Evolutionary conservation across 495 filamentous ascomycete genomes (phyloP).

Genomic region (Astrocystis sublimbata): DNA sequence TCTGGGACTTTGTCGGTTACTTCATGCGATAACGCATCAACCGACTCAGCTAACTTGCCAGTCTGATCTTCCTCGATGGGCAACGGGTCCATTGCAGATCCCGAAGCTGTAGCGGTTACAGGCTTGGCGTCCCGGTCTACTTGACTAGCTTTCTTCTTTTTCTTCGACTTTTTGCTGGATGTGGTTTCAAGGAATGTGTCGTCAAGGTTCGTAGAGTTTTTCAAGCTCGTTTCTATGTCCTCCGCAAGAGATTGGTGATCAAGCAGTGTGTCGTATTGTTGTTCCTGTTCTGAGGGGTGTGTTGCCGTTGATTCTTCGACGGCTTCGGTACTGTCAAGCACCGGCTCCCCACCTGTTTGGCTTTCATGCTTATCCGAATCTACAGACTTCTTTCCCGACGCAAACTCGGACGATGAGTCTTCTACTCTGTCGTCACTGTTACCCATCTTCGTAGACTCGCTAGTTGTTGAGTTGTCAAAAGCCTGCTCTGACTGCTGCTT

Average conservation of each 20-base stretch:
- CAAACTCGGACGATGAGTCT: slow-evolving; percentile 18
- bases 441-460: slow-evolving; percentile 9
- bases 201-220: slow-evolving; percentile 21
- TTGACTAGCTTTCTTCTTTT: slow-evolving; percentile 28
- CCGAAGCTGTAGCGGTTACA: slow-evolving; percentile 18
- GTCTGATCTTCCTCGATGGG: slow-evolving; percentile 19
- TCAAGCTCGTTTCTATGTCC: slow-evolving; percentile 20
- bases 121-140: slow-evolving; percentile 14
- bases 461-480: slow-evolving; percentile 11
- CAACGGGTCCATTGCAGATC: slow-evolving; percentile 11
- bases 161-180: slow-evolving; percentile 20
- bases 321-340: slow-evolving; percentile 8
- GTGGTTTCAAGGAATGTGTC: slow-evolving; percentile 18
- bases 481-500: slow-evolving; percentile 14
- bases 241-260: slow-evolving; percentile 18
- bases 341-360: slow-evolving; percentile 14
- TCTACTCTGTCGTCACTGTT: slow-evolving; percentile 1
- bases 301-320: slow-evolving; percentile 11
- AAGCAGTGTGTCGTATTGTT: slow-evolving; percentile 19
- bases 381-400: slow-evolving; percentile 27
- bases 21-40: neutral
- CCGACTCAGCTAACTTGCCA: slow-evolving; percentile 23
- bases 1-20: neutral
- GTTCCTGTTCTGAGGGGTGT: slow-evolving; percentile 19
- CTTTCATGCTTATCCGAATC: slow-evolving; percentile 19